Conservation (phyloP, 495 filamentous ascomycete genomes). For the Oidiodendron maius region DNA sequence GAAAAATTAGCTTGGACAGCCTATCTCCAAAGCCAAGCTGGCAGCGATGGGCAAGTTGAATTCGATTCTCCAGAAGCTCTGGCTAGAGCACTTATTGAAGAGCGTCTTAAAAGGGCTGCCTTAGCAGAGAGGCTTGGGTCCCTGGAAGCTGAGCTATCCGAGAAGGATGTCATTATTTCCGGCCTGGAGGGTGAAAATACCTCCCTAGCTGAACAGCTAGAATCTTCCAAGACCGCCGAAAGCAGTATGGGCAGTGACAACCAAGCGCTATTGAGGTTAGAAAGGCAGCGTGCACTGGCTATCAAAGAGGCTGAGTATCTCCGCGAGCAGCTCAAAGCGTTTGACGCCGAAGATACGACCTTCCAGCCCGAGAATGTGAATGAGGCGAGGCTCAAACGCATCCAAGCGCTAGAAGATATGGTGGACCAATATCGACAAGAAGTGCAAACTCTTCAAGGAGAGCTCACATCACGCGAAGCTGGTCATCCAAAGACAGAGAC, state of each 20-base stretch:
- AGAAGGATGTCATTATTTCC: slow-evolving; percentile 74
- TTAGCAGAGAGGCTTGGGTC: slow-evolving; percentile 72
- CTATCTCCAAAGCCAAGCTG: slow-evolving; percentile 66
- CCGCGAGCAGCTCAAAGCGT: slow-evolving; percentile 85
- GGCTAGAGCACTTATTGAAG: slow-evolving; percentile 74
- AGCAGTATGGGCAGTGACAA: slow-evolving; percentile 42
- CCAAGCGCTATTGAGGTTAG: slow-evolving; percentile 61
- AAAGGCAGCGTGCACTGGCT: slow-evolving; percentile 78
- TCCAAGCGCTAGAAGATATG: slow-evolving; percentile 75
- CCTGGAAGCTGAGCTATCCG: slow-evolving; percentile 69
- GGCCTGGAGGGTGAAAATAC: slow-evolving; percentile 62
- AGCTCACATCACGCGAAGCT: slow-evolving; percentile 59
- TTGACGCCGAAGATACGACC: slow-evolving; percentile 82
- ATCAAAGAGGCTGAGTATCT: slow-evolving; percentile 91
- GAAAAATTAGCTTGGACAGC: slow-evolving; percentile 82
- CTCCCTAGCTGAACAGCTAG: slow-evolving; percentile 57
- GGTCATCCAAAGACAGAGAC: slow-evolving; percentile 19
- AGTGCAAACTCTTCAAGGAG: slow-evolving; percentile 62
- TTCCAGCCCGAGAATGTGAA: slow-evolving; percentile 76
- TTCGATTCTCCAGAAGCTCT: slow-evolving; percentile 87
- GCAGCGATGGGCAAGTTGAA: slow-evolving; percentile 50
- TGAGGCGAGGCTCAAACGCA: slow-evolving; percentile 65
- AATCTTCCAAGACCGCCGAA: slow-evolving; percentile 53
- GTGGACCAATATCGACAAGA: slow-evolving; percentile 88
- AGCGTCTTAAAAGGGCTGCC: slow-evolving; percentile 70